Base-by-base conservation (phyloP, 106 monocot genomes). In the Allium sativum region DNA sequence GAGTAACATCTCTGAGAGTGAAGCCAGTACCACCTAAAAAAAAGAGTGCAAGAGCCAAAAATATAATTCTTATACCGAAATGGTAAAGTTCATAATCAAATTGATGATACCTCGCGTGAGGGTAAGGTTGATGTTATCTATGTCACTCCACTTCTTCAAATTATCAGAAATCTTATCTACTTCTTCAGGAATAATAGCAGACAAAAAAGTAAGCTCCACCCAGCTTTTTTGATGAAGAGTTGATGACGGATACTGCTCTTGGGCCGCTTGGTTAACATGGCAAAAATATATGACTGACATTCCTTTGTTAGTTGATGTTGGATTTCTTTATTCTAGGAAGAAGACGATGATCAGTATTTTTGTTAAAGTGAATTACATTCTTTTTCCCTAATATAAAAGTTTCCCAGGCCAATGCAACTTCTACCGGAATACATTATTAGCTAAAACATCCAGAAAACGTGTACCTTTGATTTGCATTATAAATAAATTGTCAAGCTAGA, bases 1-100 rank as follows among this genome's bases (percentile, higher is more conserved):
- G 96, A 21, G 91, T 98, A 18, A 92, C 87, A 71, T 98, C 96
- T 79, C 96, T 88, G 53, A 91, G 92, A 2, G 91, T 88, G 64
- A 91, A 98, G 1, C 96, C 96, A 66, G 96, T 92, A 19, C 96
- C 96, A 55, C 96, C 91, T 98, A n/a, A 68, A 73, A 8, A 40
- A 4, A 44, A 13, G 52, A 18, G 16, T 18, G 10, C 10, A 48
- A 59, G 58, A 54, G 13, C 19, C 21, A 63, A 22, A 64, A 18
- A 45, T 12, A n/a, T 7, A 21, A 47, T 1, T 31, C n/a, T 31
- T 31, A 31, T 31, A 31, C 2, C 5, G 31, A 31, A 31, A 31
- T 66, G 8, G 8, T 52, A 46, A 52, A 62, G 52, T 40, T 59
- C 22, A 48, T 6, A 43, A 13, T 3, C 18, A 9, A 31, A 4